Conservation (phyloP, 2,329 filamentous ascomycete species). For the Arthrobotrys sinensis region DNA sequence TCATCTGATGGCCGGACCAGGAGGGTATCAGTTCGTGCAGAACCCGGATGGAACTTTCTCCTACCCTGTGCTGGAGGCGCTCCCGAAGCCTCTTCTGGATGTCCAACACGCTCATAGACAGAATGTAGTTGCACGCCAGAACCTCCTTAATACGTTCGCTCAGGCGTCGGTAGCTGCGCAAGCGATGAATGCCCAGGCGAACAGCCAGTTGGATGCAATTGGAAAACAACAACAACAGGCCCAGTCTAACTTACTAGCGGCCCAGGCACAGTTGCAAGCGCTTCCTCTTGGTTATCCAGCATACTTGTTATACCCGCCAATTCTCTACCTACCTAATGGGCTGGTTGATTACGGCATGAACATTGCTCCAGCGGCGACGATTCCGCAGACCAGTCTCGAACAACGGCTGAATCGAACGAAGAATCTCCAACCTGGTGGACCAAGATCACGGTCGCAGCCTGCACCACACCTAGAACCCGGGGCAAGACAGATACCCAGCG, state of each 20-base stretch:
- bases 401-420: conserved; percentile 57
- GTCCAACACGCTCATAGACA: conserved; percentile 48
- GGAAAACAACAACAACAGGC: conserved; percentile 53
- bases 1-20: conserved; percentile 36
- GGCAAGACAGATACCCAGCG: conserved; percentile 40
- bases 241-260: conserved; percentile 39
- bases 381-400: conserved; percentile 50
- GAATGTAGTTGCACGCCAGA: conserved; percentile 35
- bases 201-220: conserved; percentile 39
- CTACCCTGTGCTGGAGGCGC: conserved; percentile 38
- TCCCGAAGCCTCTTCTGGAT: conserved; percentile 45
- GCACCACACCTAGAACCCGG: conserved; percentile 53
- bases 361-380: conserved; percentile 17
- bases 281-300: conserved; percentile 42
- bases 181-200: conserved; percentile 29
- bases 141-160: conserved; percentile 27
- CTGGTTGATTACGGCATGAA: conserved; percentile 36
- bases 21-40: conserved; percentile 45
- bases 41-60: conserved; percentile 50
- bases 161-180: conserved; percentile 28
- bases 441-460: conserved; percentile 54
- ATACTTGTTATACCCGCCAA: conserved; percentile 40
- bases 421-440: conserved; percentile 57
- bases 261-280: conserved; percentile 40
- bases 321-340: conserved; percentile 26